A percentile compares a stretch with the other conserved stretches of the same genome.
These are phyloP conservation scores for Massospora cicadina DNA, from an alignment of 371 early-diverging fungal species.

Conservation along the genomic window DNA sequence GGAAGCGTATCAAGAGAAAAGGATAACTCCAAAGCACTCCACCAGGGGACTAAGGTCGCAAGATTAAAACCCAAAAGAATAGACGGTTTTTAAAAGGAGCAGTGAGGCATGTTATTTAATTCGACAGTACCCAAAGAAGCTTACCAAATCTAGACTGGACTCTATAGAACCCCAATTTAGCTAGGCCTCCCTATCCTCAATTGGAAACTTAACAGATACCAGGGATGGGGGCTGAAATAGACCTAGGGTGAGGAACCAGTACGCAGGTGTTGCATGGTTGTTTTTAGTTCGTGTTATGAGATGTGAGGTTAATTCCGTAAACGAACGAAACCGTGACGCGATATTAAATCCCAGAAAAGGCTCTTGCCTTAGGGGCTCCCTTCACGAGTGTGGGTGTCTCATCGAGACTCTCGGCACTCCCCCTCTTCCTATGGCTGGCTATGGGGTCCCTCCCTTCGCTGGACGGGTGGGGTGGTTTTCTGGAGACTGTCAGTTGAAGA, in stretches of 20 bases:
- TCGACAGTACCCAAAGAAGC: constrained; percentile 1
- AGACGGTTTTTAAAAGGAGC: neutral
- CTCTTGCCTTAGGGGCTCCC: too few relatives aligned
- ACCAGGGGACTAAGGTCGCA: neutral
- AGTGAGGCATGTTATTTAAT: neutral
- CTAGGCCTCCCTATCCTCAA: too few relatives aligned
- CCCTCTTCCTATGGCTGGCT: too few relatives aligned
- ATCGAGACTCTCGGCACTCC: too few relatives aligned
- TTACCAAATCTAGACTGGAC: neutral
- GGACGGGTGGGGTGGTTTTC: too few relatives aligned
- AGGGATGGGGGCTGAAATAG: too few relatives aligned
- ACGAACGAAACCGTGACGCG: constrained; percentile 8
- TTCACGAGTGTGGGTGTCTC: too few relatives aligned
- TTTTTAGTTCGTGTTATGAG: constrained; percentile 11
- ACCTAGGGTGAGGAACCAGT: too few relatives aligned
- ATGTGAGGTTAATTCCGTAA: constrained; percentile 11
- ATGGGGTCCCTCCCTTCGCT: too few relatives aligned
- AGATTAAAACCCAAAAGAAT: neutral
- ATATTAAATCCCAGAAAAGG: neutral
- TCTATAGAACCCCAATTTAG: neutral
- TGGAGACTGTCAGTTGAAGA: too few relatives aligned
- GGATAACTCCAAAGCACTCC: neutral
- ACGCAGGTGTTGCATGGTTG: constrained; percentile 11
- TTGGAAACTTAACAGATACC: too few relatives aligned
- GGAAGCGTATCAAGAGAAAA: too few relatives aligned